These are phyloP conservation scores for Dissophora globulifera DNA, from an alignment of 192 early-diverging fungal genomes.

Conservation along the genomic window DNA sequence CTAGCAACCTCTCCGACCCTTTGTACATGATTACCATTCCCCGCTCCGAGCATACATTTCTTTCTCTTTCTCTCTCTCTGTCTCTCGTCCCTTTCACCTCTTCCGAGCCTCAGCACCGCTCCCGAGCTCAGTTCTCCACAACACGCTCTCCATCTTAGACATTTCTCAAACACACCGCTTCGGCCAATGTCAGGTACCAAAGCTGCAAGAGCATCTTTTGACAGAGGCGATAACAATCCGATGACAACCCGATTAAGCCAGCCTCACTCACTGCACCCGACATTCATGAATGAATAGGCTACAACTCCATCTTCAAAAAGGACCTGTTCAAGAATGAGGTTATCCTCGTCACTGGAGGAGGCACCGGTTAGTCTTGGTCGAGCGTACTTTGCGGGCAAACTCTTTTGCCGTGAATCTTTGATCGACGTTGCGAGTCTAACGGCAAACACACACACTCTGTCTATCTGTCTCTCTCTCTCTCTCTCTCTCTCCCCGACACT, in stretches of 20 bases:
- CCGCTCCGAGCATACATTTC: neutral
- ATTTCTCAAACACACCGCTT: neutral
- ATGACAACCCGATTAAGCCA: too few species aligned
- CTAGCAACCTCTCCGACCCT: neutral
- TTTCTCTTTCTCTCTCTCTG: neutral
- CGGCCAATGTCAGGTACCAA: constrained; percentile 2
- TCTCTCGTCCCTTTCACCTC: neutral
- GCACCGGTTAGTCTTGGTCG: constrained; percentile 51
- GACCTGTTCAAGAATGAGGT: constrained; percentile 57
- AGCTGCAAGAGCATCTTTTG: too few species aligned
- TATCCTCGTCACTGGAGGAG: constrained; percentile 62
- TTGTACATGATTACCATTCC: neutral
- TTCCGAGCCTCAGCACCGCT: neutral
- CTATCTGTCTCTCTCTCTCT: too few species aligned
- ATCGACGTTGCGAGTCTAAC: too few species aligned
- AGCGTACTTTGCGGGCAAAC: neutral
- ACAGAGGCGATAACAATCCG: too few species aligned
- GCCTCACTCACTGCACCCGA: neutral
- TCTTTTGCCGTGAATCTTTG: neutral
- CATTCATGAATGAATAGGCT: constrained; percentile 9
- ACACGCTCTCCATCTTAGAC: too few species aligned
- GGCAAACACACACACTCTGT: too few species aligned
- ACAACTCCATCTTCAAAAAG: constrained; percentile 53
- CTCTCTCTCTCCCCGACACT: too few species aligned
- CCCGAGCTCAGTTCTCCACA: neutral